A percentile compares a stretch with the other conserved stretches of the same genome.
Evolutionary conservation across 495 filamentous ascomycete genomes (phyloP).

Genomic region (Penicillium samsonianum): DNA sequence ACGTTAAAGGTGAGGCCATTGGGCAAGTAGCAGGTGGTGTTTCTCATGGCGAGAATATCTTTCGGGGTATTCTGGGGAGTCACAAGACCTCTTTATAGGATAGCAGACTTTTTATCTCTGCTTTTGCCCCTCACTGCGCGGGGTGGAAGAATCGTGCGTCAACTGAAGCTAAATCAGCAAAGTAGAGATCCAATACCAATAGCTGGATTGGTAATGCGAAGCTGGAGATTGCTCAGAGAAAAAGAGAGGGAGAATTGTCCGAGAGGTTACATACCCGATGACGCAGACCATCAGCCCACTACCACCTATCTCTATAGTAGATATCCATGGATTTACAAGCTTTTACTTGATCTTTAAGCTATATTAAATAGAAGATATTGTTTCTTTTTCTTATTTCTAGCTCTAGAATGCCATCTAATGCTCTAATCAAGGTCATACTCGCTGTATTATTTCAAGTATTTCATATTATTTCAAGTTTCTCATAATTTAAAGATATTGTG

Average conservation of each 20-base stretch:
- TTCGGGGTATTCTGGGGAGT: background rate
- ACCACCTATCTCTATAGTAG: too few relatives aligned
- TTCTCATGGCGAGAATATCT: slow-evolving; percentile 29
- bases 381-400: background rate
- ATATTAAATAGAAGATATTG: background rate
- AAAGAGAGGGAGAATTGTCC: background rate
- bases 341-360: background rate
- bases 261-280: slow-evolving; percentile 9
- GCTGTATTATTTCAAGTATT: background rate
- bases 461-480: background rate
- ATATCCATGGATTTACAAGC: background rate
- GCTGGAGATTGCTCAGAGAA: slow-evolving; percentile 2
- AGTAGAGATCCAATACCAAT: background rate
- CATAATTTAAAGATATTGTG: background rate
- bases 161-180: background rate
- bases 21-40: slow-evolving; percentile 61
- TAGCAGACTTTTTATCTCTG: slow-evolving; percentile 4
- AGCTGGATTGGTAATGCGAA: slow-evolving; percentile 9
- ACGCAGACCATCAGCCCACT: slow-evolving; percentile 10
- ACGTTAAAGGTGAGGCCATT: slow-evolving; percentile 84
- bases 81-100: background rate
- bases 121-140: slow-evolving; percentile 17
- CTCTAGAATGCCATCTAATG: background rate
- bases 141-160: slow-evolving; percentile 1
- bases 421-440: too few relatives aligned